Base-by-base conservation (phyloP, 108 stramenopile species). In the Fragilaria crotonensis region DNA sequence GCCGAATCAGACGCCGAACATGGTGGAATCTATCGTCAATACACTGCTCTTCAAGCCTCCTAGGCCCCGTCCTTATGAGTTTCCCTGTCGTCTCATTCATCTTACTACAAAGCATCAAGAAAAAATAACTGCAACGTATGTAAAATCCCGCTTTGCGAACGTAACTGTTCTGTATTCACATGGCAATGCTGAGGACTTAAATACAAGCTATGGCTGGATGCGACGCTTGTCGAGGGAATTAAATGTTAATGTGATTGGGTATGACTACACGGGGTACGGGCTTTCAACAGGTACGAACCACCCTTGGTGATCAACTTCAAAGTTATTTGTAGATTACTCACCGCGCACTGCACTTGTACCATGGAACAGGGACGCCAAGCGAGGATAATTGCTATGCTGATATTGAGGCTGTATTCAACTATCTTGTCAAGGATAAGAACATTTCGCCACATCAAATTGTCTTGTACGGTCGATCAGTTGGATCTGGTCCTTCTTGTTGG, bases 251-350 rank as follows among this genome's bases (percentile, higher is more conserved):
- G 77, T 94, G 1, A 23, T 94, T 19, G 84, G 80, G 25, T 94
- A 90, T 59, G 93, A 93, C 60, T 93, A 93, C 47, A 58, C 80
- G 0, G 90, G 90, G 7, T 89, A 89, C 62, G 90, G 87, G 14
- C 71, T 66, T 25, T 49, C 68, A 27, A 54, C 45, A 7, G n/a
- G n/a, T n/a, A n/a, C n/a, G n/a, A 33, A 25, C 41, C 26, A 50
- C 45, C 2, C 5, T 0, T 33, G 46, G 5, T 48, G 50, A 3
- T 62, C 57, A 1, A 60, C 11, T 30, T 27, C 31, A 19, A 50
- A 30, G 25, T 52, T 44, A 14, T 44, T 44, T 44, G 66, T 60
- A 41, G 36, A 1, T 33, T 27, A 30, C 59, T 72, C 21, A 56
- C 57, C 5, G 29, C 56, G 2, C 46, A 47, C 0, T 58, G 64